Base-by-base conservation (phyloP, 2,329 filamentous ascomycete genomes). In the Neoscytalidium dimidiatum region DNA sequence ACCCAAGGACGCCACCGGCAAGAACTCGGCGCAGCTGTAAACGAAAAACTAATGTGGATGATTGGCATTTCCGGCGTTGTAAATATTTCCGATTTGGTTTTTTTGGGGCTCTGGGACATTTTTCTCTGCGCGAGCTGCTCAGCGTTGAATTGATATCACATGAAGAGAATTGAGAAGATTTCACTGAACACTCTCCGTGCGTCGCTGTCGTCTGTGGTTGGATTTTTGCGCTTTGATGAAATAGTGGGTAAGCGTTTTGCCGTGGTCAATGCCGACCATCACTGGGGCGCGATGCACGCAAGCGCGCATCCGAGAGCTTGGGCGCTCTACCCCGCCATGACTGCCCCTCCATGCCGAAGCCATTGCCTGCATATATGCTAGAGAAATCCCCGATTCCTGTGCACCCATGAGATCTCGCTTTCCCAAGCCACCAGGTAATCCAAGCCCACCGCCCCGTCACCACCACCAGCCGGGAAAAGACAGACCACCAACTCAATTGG, bases 1-100 rank as follows among this genome's bases (percentile, higher is more conserved):
- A 17, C 81, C 82, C 19, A 70, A 71, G 38, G 73, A 72, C 6
- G 17, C 31, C 4, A 7, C 43, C 44, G 70, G 69, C 49, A 62
- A 62, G 58, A 51, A 19, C 11, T 48, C 26, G 41, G 8, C 38
- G 28, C n/a, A 46, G 26, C 9, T 43, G 28, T 43, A 58, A 58
- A 35, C 4, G 31, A 48, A 51, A 52, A 52, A 49, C 8, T 23
- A 21, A n/a, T 53, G 8, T 49, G 29, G 41, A 52, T 44, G 26
- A 46, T 41, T 38, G 51, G 62, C 62, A 53, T 64, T 57, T 58
- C 26, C 49, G 38, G 51, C 51, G 51, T 38, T 63, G 61, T 56
- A 53, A 63, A 63, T 56, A 63, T 48, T 33, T 38, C 31, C 31
- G 38, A 9, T 60, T 46, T 46, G 14, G 1, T 23, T 52, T 43